Base-by-base conservation (phyloP, 352 stramenopile genomes). In the Pythium diclinum region DNA sequence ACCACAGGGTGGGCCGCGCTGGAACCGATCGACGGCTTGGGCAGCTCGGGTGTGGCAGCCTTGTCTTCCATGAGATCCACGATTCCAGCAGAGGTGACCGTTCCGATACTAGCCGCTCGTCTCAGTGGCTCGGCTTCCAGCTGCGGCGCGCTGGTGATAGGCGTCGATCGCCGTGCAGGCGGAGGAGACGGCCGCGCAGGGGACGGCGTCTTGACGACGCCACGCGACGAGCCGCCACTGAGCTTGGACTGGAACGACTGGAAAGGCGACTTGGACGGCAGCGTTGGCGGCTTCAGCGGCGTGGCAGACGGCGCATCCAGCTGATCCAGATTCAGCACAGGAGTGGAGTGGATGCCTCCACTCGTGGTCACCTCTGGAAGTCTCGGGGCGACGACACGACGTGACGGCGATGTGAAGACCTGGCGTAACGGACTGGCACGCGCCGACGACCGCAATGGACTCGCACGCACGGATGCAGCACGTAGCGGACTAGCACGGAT, bases 221-320 rank as follows among this genome's bases (percentile, higher is more conserved):
- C 36, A 58, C 40, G 44, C 19, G 44, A 47, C 16, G 40, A 30
- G 6, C 25, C 32, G 34, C 46, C 51, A 71, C 44, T 52, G 25
- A 89, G 73, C 62, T 93, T 93, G 52, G 78, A 84, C 59, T 91
- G 84, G 61, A 93, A 89, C 21, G 84, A 93, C 64, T 89, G 78
- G 64, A 91, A 93, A 10, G 84, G 84, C 3, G 84, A 91, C 59
- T 90, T 91, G 3, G 80, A 64, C 2, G 74, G 61, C n/a, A 69
- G 32, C 44, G 71, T 75, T 0, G 64, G 53, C 30, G 70, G 38
- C 58, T 69, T 40, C 62, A 73, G 51, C 21, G 66, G 28, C 44
- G 65, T 65, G 17, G 57, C 52, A 2, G 55, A 19, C 28, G 58
- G 2, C 17, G 23, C 17, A 42, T 72, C 65, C 14, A 46, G 8